Base-by-base conservation (phyloP, 805 yeast genomes). In the Starmerella ratchasimensis region DNA sequence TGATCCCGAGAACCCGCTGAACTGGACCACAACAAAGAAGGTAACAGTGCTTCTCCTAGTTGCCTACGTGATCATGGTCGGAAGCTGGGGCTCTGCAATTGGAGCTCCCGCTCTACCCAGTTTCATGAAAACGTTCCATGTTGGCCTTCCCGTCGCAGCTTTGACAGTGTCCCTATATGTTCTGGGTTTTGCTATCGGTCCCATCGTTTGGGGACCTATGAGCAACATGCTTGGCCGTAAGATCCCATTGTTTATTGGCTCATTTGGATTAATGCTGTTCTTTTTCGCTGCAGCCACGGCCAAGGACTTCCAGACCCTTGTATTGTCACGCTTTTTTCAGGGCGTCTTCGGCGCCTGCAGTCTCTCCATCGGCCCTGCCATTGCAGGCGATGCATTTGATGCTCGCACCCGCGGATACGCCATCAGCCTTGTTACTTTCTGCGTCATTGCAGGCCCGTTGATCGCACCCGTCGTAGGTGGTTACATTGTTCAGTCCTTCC, bases 161-260 rank as follows among this genome's bases (percentile, higher is more conserved):
- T 65, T 88, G 33, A 80, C 82, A 39, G 68, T 83, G 8, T 74
- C 95, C 0, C 64, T 84, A 19, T 86, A 72, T 51, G 95, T 86
- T n/a, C 58, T 83, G 29, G 97, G 96, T 9, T 88, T 84, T 59
- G 96, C 95, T 1, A 69, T 82, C 1, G 95, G 96, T 15, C 97
- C 97, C 3, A 64, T 86, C 35, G 52, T 82, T 26, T 86, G 90
- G 83, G 95, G 90, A 19, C 94, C 94, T 4, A 55, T 80, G 26
- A 76, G 88, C n/a, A 93, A 80, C 56, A 51, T 77, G 26, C 76
- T 67, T 47, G 90, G 93, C 21, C 70, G 94, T 57, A 70, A 71
- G 55, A 57, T 68, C 14, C 74, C 80, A 13, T 50, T 80, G 38
- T 46, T 78, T 2, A 44, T 72, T 3, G 71, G 84, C 4, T 57